Conservation (phyloP, 192 early-diverging fungal genomes). For the Backusella tuberculispora region DNA sequence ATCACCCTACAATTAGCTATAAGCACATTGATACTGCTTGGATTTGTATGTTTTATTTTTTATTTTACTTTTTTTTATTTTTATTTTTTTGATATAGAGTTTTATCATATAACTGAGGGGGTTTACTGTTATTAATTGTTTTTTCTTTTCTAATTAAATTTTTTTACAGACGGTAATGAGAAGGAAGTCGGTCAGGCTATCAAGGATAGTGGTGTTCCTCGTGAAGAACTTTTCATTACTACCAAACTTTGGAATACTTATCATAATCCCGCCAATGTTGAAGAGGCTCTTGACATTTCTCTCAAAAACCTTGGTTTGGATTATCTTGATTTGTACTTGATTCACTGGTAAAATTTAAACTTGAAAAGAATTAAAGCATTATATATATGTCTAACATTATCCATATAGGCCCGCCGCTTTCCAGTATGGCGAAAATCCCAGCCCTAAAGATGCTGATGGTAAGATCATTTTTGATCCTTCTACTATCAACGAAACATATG, state of each 20-base stretch:
- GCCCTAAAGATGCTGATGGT: constrained; percentile 27
- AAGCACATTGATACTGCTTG: constrained; percentile 39
- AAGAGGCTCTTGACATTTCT: constrained; percentile 62
- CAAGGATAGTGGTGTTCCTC: constrained; percentile 57
- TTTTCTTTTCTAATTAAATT: constrained; percentile 33
- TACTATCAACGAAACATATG: constrained; percentile 55
- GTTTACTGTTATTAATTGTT: too few relatives aligned
- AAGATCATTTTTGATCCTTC: constrained; percentile 34
- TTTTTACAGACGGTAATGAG: constrained; percentile 71
- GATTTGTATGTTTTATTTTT: constrained; percentile 28
- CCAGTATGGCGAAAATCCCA: background rate
- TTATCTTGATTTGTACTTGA: constrained; percentile 82
- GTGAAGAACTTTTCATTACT: constrained; percentile 77
- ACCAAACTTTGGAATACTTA: constrained; percentile 67
- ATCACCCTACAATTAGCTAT: constrained; percentile 52
- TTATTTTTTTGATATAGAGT: constrained; percentile 27
- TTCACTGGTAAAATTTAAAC: constrained; percentile 46
- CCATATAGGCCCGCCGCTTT: constrained; percentile 32
- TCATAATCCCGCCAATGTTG: constrained; percentile 63
- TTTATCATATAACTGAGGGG: background rate
- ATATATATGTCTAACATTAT: too few relatives aligned
- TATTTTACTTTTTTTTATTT: constrained; percentile 14
- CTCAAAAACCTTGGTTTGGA: constrained; percentile 72
- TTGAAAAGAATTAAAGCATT: too few relatives aligned
- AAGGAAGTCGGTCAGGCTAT: constrained; percentile 76